Conservation (phyloP, 2,329 filamentous ascomycete genomes). For the Dendrostoma leiphaemia region DNA sequence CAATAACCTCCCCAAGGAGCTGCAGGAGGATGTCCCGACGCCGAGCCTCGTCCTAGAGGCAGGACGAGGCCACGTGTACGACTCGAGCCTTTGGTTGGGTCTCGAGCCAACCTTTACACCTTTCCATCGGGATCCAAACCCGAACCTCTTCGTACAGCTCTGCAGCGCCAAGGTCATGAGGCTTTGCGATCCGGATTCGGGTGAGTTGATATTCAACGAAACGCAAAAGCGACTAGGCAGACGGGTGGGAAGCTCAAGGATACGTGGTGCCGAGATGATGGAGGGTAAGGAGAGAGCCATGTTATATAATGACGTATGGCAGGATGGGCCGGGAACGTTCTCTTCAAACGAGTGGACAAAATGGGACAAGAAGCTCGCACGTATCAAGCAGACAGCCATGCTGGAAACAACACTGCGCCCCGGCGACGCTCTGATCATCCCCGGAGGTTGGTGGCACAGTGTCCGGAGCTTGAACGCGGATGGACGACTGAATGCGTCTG, state of each 20-base stretch:
- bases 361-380: slow-evolving; percentile 23
- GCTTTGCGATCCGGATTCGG: slow-evolving; percentile 64
- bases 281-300: slow-evolving; percentile 66
- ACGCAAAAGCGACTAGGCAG: slow-evolving; percentile 41
- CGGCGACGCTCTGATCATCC: slow-evolving; percentile 76
- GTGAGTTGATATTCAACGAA: slow-evolving; percentile 60
- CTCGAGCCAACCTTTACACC: slow-evolving; percentile 85
- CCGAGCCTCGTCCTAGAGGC: slow-evolving; percentile 61
- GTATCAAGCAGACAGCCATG: slow-evolving; percentile 22
- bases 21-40: slow-evolving; percentile 66
- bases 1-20: slow-evolving; percentile 58
- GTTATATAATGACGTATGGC: slow-evolving; percentile 73
- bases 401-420: slow-evolving; percentile 56
- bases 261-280: slow-evolving; percentile 92
- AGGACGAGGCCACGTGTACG: slow-evolving; percentile 83
- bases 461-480: slow-evolving; percentile 59
- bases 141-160: slow-evolving; percentile 87
- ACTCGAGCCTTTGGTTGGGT: slow-evolving; percentile 85
- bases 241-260: slow-evolving; percentile 38
- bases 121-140: slow-evolving; percentile 89
- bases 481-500: slow-evolving; percentile 39
- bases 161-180: slow-evolving; percentile 70
- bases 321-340: slow-evolving; percentile 15
- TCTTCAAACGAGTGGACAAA: slow-evolving; percentile 14
- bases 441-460: slow-evolving; percentile 85